A percentile compares a stretch with the other conserved stretches of the same genome.
phyloP scores from a whole-genome alignment of 139 green algal species.

The Coelastrella sp. region DNA sequence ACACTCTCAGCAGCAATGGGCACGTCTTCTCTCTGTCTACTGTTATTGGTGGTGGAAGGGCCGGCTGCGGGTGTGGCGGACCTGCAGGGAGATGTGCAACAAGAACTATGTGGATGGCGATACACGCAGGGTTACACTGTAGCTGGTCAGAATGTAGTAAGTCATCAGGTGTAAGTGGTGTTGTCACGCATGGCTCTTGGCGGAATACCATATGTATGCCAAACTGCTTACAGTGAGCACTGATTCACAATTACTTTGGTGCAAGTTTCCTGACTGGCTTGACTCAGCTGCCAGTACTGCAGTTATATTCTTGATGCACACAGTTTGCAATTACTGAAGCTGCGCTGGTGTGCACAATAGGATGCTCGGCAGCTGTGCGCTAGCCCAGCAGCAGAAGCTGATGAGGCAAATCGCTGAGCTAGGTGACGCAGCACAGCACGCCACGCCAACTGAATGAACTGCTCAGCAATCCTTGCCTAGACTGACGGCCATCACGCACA shows the following conservation, averaged over 20 bases:
- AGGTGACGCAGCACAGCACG: too few relatives aligned
- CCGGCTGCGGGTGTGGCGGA: constrained; percentile 5
- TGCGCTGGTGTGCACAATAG: too few relatives aligned
- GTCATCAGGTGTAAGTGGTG: too few relatives aligned
- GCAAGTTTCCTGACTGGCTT: too few relatives aligned
- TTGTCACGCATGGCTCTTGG: too few relatives aligned
- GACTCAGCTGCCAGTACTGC: not conserved
- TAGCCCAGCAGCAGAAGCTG: too few relatives aligned
- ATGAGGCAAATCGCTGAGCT: too few relatives aligned
- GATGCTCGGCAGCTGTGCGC: too few relatives aligned
- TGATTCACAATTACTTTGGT: not conserved
- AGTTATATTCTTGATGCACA: not conserved
- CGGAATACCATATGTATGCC: too few relatives aligned
- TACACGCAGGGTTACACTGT: not conserved
- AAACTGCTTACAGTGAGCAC: too few relatives aligned
- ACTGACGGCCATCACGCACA: not conserved
- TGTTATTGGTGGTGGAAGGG: constrained; percentile 18
- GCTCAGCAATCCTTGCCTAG: not conserved
- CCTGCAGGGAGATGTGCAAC: not conserved
- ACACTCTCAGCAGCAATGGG: constrained; percentile 90
- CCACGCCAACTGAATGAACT: not conserved
- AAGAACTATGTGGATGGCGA: not conserved
- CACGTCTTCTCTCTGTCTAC: constrained; percentile 77
- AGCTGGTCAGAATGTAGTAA: too few relatives aligned
- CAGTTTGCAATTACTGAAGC: too few relatives aligned